Base-by-base conservation (phyloP, 1,139 yeast genomes). In the Yarrowia galli region DNA sequence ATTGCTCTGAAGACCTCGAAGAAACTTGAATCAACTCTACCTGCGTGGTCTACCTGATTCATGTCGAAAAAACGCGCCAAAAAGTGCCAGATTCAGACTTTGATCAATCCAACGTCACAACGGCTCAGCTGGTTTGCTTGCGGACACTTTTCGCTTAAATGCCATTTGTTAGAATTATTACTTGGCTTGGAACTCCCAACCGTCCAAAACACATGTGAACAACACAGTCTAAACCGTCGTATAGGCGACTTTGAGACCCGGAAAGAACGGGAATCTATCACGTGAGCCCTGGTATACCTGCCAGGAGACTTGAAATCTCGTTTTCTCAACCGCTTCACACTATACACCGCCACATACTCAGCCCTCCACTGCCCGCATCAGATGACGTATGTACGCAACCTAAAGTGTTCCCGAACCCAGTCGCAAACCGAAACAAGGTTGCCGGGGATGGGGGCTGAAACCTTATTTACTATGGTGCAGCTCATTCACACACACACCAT, bases 401-500 rank as follows among this genome's bases (percentile, higher is more conserved):
- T 22, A 1, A 13, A 28, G 13, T 7, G 38, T 10, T 8, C 12
- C 38, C 43, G n/a, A 40, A 40, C 43, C 43, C 18, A 18, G 23
- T 18, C n/a, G n/a, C n/a, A 5, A 22, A 5, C 16, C 1, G 4
- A 20, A 32, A 49, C 25, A 35, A 36, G 58, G 42, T 51, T 36
- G 28, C 43, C 43, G 58, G 45, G 60, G 45, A 36, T 22, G 60
- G 60, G 60, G 60, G 32, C 6, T 18, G n/a, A 32, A 51, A 53
- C 45, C 32, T 16, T 22, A 53, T 6, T 20, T 2, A n/a, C 7
- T 25, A 16, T 7, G n/a, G 2, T 28, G 3, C 25, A 12, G 7
- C 7, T n/a, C n/a, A n/a, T n/a, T n/a, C n/a, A n/a, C n/a, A n/a
- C 3, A 25, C 3, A 5, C 32, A 28, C 8, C 46, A 43, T 20